Percentiles rank a stretch among this genome's conserved stretches.
Conservation (phyloP, 345 rosid genomes). For the Eucalyptus marginata region DNA sequence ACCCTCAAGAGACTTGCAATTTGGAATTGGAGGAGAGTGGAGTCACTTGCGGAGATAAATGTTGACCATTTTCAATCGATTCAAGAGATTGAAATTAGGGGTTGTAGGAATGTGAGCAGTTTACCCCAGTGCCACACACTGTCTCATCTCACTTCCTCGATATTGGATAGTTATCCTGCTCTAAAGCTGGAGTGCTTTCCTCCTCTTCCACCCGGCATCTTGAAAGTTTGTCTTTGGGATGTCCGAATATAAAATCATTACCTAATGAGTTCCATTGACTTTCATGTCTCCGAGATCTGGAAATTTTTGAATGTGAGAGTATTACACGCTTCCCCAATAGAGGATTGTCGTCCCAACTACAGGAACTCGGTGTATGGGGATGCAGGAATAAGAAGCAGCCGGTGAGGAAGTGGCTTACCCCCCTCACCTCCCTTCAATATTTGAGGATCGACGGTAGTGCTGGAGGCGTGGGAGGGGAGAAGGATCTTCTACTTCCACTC, state of each 20-base stretch:
- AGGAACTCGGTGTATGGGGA: neutral
- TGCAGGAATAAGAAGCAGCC: neutral
- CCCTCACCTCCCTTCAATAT: neutral
- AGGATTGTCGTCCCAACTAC: neutral
- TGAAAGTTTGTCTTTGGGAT: neutral
- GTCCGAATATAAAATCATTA: neutral
- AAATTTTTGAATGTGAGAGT: neutral
- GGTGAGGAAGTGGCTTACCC: neutral
- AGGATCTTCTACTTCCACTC: neutral
- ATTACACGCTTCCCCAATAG: neutral
- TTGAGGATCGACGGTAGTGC: fast-evolving
- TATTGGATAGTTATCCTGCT: neutral
- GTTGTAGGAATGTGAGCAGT: neutral
- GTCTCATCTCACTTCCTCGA: neutral
- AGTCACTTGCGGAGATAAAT: neutral
- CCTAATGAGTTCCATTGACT: neutral
- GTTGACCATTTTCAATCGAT: neutral
- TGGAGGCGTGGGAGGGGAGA: neutral
- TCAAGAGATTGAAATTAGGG: neutral
- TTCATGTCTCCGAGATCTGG: neutral
- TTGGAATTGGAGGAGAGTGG: neutral
- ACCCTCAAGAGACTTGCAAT: neutral
- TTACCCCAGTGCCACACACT: neutral
- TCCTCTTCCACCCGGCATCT: neutral
- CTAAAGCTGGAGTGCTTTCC: neutral